A percentile compares a stretch with the other conserved stretches of the same genome.
Evolutionary conservation across 2,329 filamentous ascomycete species (phyloP).

Genomic region (Fusarium poae): DNA sequence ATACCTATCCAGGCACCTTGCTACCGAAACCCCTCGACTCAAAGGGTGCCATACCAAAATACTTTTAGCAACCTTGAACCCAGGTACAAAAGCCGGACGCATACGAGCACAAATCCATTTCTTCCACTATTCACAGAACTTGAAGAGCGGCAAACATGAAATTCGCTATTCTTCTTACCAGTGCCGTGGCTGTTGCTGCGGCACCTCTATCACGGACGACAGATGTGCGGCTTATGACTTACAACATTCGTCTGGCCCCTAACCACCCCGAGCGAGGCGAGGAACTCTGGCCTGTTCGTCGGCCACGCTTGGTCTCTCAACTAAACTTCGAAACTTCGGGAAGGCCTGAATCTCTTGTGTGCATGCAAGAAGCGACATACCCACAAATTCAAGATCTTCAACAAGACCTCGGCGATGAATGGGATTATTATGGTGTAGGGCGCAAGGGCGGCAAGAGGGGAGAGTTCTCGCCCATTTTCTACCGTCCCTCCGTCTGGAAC

Average conservation of each 20-base stretch:
- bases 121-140: not conserved
- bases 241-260: constrained; percentile 75
- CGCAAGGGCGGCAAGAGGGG: constrained; percentile 71
- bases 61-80: not conserved
- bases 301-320: constrained; percentile 64
- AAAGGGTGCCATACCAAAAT: not conserved
- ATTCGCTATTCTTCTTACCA: constrained; percentile 23
- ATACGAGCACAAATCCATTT: not conserved
- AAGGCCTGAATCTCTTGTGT: constrained; percentile 66
- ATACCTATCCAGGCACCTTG: not conserved
- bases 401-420: constrained; percentile 55
- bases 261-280: constrained; percentile 63
- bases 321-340: constrained; percentile 63
- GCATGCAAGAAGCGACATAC: constrained; percentile 75
- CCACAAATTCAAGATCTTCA: constrained; percentile 70
- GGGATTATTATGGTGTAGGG: constrained; percentile 68
- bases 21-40: not conserved
- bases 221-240: constrained; percentile 68
- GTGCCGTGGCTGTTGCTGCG: constrained; percentile 19
- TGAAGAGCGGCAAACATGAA: constrained; percentile 35
- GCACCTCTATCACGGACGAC: constrained; percentile 31
- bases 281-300: constrained; percentile 67
- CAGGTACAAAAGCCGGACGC: not conserved
- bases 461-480: constrained; percentile 79
- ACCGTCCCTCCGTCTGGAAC: constrained; percentile 65